These are phyloP conservation scores for Podila epigama DNA, from an alignment of 192 early-diverging fungal genomes.

Conservation along the genomic window DNA sequence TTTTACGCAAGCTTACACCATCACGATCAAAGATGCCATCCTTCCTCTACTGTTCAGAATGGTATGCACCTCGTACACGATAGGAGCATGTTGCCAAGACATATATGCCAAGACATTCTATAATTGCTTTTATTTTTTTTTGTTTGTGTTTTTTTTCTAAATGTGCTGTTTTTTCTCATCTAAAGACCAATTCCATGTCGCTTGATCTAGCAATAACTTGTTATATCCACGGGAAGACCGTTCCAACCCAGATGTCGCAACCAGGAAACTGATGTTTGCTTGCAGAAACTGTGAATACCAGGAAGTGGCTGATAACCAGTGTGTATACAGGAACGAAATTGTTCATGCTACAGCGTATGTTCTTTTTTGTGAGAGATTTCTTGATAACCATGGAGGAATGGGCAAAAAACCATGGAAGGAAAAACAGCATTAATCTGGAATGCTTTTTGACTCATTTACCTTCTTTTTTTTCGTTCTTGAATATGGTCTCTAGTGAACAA, in stretches of 20 bases:
- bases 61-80: conserved; percentile 36
- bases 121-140: no score
- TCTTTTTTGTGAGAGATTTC: neutral
- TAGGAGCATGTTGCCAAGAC: neutral
- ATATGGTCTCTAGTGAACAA: conserved; percentile 63
- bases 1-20: neutral
- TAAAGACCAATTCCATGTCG: no score
- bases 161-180: no score
- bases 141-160: neutral
- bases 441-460: neutral
- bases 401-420: neutral
- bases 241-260: conserved; percentile 34
- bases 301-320: conserved; percentile 73
- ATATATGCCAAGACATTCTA: neutral
- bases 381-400: neutral
- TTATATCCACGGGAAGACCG: conserved; percentile 82
- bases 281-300: conserved; percentile 82
- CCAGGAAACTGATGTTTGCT: conserved; percentile 65
- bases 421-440: neutral
- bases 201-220: conserved; percentile 72
- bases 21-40: conserved; percentile 48
- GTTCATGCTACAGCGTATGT: conserved; percentile 61
- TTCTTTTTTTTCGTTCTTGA: neutral
- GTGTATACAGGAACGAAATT: conserved; percentile 81
- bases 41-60: conserved; percentile 62